Base-by-base conservation (phyloP, 2,329 filamentous ascomycete species). In the Scopulariopsis brevicaulis region DNA sequence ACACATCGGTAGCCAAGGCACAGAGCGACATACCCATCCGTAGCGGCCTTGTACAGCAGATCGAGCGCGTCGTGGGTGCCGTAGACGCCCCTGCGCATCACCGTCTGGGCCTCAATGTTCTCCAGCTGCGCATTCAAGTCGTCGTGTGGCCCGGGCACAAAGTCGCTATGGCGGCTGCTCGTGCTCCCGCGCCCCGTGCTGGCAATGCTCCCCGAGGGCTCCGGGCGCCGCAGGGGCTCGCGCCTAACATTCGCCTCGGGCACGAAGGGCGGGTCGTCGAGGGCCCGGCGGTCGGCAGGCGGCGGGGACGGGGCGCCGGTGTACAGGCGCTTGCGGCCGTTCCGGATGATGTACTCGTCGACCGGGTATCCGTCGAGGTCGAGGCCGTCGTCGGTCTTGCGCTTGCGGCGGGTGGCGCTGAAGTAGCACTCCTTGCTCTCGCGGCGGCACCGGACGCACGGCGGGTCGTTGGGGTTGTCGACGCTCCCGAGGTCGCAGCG, bases 391-490 rank as follows among this genome's bases (percentile, higher is more conserved):
- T 78, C 83, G 54, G 80, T 80, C 78, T 94, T 95, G 69, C 91
- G 84, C 83, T 97, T 97, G 68, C 94, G 85, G 55, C 94, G 82
- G 35, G 92, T 97, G 22, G 91, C 90, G 62, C 91, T 96, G 77
- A 99, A 99, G 79, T 87, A 96, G 77, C 94, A 99, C 66, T 96
- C 87, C 71, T 97, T 97, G 75, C 87, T 90, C 77, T 99, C 94
- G 64, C 94, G 86, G 57, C 91, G 87, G 70, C 94, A 99, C 68
- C 94, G 85, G 60, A 93, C 89, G 71, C 94, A 99, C 2, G 94
- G 94, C 58, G 93, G 93, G 65, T 96, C 90, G 71, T 92, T 85
- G 25, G 94, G 94, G 66, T 94, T 93, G 73, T 97, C 94, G 68
- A 97, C 93, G 66, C 86, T 87, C 59, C 82, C 82, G 7, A 85